Evolutionary conservation across 148 eudicot genomes (phyloP).

Genomic region (Silene latifolia): DNA sequence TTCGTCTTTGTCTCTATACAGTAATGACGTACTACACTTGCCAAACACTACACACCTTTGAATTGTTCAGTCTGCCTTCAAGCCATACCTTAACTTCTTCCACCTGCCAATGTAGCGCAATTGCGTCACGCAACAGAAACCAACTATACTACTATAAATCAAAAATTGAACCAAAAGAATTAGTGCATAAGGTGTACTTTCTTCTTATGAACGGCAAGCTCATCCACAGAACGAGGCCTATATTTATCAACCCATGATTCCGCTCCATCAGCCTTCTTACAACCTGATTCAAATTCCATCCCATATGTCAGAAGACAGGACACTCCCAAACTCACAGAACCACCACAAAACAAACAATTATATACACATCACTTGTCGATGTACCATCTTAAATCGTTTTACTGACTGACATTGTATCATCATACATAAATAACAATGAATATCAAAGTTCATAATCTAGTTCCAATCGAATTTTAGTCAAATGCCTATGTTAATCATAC

Average conservation of each 20-base stretch:
- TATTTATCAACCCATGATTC: slow-evolving; percentile 89
- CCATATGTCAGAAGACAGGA: slow-evolving; percentile 16
- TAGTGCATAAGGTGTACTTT: slow-evolving; percentile 56
- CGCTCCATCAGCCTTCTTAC: slow-evolving; percentile 27
- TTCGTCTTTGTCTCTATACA: not conserved
- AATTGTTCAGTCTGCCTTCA: slow-evolving; percentile 47
- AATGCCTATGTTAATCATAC: not conserved
- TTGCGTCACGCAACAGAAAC: not conserved
- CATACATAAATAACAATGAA: not conserved
- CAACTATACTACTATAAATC: not conserved
- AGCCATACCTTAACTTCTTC: slow-evolving; percentile 86
- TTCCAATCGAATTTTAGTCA: not conserved
- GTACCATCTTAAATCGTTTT: not conserved
- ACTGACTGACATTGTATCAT: not conserved
- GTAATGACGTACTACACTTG: not conserved
- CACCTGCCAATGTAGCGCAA: slow-evolving; percentile 48
- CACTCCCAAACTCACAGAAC: not conserved
- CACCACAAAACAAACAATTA: not conserved
- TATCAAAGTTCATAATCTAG: not conserved
- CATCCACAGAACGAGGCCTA: slow-evolving; percentile 66
- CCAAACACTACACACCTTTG: slow-evolving; percentile 41
- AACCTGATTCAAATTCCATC: slow-evolving; percentile 36
- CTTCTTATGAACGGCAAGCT: slow-evolving; percentile 88
- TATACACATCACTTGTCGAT: not conserved
- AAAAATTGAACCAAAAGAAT: slow-evolving; percentile 1